Conservation (phyloP, 1,139 yeast genomes). For the Keqinozyma sinolaborantium region DNA sequence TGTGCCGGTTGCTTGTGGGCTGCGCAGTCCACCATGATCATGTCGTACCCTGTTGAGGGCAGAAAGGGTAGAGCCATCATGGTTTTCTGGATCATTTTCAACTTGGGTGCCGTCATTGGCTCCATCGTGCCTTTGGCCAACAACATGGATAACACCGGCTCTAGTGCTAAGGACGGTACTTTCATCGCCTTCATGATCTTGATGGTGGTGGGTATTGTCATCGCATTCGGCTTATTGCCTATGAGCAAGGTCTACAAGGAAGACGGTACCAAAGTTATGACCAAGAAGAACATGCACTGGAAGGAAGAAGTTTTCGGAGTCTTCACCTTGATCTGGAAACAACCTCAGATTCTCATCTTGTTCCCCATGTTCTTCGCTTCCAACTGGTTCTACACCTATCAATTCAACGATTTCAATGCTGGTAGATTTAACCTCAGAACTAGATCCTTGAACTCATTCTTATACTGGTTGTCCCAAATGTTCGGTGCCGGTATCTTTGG, state of each 20-base stretch:
- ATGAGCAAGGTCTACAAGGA: slow-evolving; percentile 45
- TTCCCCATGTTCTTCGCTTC: slow-evolving; percentile 64
- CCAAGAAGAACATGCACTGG: slow-evolving; percentile 45
- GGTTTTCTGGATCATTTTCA: slow-evolving; percentile 63
- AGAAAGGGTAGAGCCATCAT: slow-evolving; percentile 53
- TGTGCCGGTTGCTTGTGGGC: slow-evolving; percentile 55
- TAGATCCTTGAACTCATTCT: slow-evolving; percentile 56
- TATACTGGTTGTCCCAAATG: slow-evolving; percentile 63
- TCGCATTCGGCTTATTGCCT: slow-evolving; percentile 46
- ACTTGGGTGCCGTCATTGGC: slow-evolving; percentile 62
- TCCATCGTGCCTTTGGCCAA: slow-evolving; percentile 54
- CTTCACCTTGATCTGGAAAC: slow-evolving; percentile 34
- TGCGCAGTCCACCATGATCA: slow-evolving; percentile 57
- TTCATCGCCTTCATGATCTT: slow-evolving; percentile 56
- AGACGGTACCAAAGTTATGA: slow-evolving; percentile 49
- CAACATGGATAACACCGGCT: slow-evolving; percentile 35
- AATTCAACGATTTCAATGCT: slow-evolving; percentile 57
- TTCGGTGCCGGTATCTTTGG: slow-evolving; percentile 54
- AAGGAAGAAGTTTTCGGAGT: slow-evolving; percentile 44
- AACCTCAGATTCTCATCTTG: slow-evolving; percentile 45
- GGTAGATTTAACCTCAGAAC: slow-evolving; percentile 57
- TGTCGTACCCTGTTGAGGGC: slow-evolving; percentile 57
- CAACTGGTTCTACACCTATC: slow-evolving; percentile 67
- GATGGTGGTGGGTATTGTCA: slow-evolving; percentile 44
- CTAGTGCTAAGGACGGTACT: slow-evolving; percentile 50